Conservation (phyloP, 352 stramenopile genomes). For the Globisporangium okanoganense region DNA sequence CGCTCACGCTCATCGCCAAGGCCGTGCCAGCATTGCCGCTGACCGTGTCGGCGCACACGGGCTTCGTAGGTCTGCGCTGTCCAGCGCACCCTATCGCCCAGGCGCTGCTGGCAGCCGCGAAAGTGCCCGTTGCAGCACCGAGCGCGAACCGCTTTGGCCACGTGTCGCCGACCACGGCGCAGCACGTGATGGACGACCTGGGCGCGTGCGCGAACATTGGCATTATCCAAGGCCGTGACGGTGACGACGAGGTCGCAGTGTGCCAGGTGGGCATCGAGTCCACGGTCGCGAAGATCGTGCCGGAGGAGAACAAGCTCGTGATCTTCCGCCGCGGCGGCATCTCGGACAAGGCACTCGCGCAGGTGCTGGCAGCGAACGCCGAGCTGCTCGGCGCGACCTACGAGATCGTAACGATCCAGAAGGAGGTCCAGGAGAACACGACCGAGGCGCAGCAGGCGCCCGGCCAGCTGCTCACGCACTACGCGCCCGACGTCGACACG, state of each 20-base stretch:
- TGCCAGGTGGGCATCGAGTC: slow-evolving; percentile 94
- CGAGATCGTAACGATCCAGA: slow-evolving; percentile 65
- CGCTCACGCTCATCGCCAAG: slow-evolving; percentile 95
- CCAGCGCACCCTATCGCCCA: slow-evolving; percentile 92
- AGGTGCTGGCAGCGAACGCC: slow-evolving; percentile 49
- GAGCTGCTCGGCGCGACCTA: slow-evolving; percentile 39
- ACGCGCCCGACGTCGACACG: slow-evolving; percentile 94
- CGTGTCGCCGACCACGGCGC: slow-evolving; percentile 94
- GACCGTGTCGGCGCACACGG: slow-evolving; percentile 91
- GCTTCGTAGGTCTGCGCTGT: slow-evolving; percentile 96
- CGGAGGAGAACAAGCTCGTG: slow-evolving; percentile 70
- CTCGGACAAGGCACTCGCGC: slow-evolving; percentile 59
- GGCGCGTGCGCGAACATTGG: slow-evolving; percentile 88
- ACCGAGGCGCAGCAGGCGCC: slow-evolving; percentile 87
- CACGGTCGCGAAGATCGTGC: slow-evolving; percentile 91
- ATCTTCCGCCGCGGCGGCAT: slow-evolving; percentile 88
- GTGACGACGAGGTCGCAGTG: slow-evolving; percentile 28
- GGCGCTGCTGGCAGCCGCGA: slow-evolving; percentile 81
- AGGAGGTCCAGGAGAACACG: slow-evolving; percentile 56
- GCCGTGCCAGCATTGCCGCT: slow-evolving; percentile 83
- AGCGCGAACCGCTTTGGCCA: slow-evolving; percentile 99
- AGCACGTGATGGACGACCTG: slow-evolving; percentile 98
- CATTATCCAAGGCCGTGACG: slow-evolving; percentile 57
- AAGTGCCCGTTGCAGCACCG: slow-evolving; percentile 95
- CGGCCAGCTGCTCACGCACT: slow-evolving; percentile 97